These are phyloP conservation scores for Adansonia gregorii DNA, from an alignment of 441 rosid genomes.

Conservation along the genomic window DNA sequence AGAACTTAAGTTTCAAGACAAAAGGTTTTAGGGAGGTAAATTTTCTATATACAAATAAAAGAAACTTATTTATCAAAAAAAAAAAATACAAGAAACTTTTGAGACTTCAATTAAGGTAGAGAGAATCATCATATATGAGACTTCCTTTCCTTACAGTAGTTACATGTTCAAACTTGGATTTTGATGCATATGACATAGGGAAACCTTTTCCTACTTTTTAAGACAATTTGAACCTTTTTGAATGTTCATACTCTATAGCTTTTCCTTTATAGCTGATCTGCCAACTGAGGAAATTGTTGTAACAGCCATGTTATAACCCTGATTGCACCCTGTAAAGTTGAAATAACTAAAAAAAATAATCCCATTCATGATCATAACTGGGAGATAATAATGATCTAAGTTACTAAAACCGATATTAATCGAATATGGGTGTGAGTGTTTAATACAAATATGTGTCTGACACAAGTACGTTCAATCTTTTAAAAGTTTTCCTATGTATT, in stretches of 20 bases:
- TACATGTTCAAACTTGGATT: not conserved
- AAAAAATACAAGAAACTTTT: not conserved
- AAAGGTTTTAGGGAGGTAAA: not conserved
- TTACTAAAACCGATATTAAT: too few species aligned
- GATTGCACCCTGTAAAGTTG: constrained; percentile 51
- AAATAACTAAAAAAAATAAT: not conserved
- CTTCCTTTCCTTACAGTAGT: not conserved
- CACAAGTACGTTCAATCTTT: too few species aligned
- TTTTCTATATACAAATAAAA: too few species aligned
- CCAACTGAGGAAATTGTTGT: constrained; percentile 68
- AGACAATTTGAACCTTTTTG: not conserved
- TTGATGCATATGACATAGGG: not conserved
- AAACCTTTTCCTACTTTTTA: not conserved
- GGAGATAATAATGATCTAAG: not conserved
- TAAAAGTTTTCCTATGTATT: too few species aligned
- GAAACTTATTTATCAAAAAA: too few species aligned
- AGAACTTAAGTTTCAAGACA: not conserved
- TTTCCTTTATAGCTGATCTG: constrained; percentile 43
- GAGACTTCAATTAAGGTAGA: not conserved
- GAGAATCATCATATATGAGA: not conserved
- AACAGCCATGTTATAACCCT: constrained; percentile 71
- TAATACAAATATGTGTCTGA: too few species aligned
- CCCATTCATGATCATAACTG: not conserved
- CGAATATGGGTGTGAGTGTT: too few species aligned
- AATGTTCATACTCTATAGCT: not conserved